These are phyloP conservation scores for Phytophthora sansomeana DNA, from an alignment of 352 stramenopile genomes.

Conservation along the genomic window DNA sequence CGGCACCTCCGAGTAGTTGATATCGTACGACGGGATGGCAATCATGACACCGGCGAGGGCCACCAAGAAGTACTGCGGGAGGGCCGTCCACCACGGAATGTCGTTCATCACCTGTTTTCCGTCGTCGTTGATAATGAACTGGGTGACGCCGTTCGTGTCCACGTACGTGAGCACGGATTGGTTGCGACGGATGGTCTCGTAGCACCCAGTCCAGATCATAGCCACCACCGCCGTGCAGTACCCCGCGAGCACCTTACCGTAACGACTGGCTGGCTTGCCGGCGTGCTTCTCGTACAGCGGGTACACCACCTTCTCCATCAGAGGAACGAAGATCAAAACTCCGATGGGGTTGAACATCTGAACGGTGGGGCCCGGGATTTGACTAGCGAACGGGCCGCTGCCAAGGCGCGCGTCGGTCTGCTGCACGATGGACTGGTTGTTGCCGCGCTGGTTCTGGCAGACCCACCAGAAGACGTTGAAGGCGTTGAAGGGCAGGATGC, in stretches of 20 bases:
- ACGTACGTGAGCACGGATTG: slow-evolving; percentile 28
- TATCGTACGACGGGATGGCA: slow-evolving; percentile 47
- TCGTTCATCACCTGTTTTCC: slow-evolving; percentile 31
- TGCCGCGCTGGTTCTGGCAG: slow-evolving; percentile 66
- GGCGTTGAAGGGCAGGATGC: slow-evolving; percentile 36
- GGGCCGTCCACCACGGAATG: slow-evolving; percentile 36
- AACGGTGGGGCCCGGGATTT: slow-evolving; percentile 59
- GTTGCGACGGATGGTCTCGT: slow-evolving; percentile 46
- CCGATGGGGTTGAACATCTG: slow-evolving; percentile 57
- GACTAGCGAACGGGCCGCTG: slow-evolving; percentile 36
- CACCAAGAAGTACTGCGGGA: slow-evolving; percentile 55
- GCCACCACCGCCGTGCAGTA: slow-evolving; percentile 46
- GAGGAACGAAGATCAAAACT: slow-evolving; percentile 48
- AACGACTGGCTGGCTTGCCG: slow-evolving; percentile 49
- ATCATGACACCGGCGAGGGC: slow-evolving; percentile 52
- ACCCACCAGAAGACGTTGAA: slow-evolving; percentile 71
- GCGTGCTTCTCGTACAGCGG: slow-evolving; percentile 47
- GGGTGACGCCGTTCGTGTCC: slow-evolving; percentile 19
- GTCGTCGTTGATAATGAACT: slow-evolving; percentile 44
- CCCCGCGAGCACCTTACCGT: slow-evolving; percentile 46
- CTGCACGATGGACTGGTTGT: slow-evolving; percentile 75
- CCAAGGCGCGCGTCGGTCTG: slow-evolving; percentile 63
- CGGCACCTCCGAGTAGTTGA: slow-evolving; percentile 55
- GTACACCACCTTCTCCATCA: slow-evolving; percentile 50
- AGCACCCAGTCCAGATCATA: slow-evolving; percentile 51